These are phyloP conservation scores for Ceriops decandra DNA, from an alignment of 345 rosid species.

Conservation along the genomic window DNA sequence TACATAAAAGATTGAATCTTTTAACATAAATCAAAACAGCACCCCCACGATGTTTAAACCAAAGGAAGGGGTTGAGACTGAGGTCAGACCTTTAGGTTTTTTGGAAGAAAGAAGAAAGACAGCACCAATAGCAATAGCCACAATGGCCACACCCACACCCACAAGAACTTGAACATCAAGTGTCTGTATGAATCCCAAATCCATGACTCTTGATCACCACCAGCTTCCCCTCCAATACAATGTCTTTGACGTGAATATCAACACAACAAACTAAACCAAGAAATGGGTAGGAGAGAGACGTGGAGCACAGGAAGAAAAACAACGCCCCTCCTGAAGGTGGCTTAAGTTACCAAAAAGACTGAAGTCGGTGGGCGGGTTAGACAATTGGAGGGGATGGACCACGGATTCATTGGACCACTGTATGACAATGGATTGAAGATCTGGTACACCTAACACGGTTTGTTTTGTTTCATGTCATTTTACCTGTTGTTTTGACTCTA, in stretches of 20 bases:
- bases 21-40: no score
- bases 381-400: no score
- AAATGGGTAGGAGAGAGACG: not conserved
- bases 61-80: not conserved
- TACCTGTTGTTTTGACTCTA: no score
- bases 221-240: not conserved
- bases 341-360: no score
- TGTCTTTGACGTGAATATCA: not conserved
- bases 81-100: constrained; percentile 48
- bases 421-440: no score
- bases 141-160: constrained; percentile 70
- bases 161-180: constrained; percentile 63
- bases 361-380: no score
- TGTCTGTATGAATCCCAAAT: constrained; percentile 57
- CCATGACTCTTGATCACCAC: constrained; percentile 31
- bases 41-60: no score
- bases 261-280: not conserved
- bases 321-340: no score
- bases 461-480: no score
- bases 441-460: no score
- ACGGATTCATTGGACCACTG: no score
- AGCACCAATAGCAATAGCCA: constrained; percentile 57
- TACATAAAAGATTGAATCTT: no score
- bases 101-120: constrained; percentile 54
- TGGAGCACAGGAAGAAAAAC: not conserved